Percentiles rank a stretch among this genome's conserved stretches.
phyloP scores from a whole-genome alignment of 768 basidiomycete genomes.

The Astraeus odoratus region DNA sequence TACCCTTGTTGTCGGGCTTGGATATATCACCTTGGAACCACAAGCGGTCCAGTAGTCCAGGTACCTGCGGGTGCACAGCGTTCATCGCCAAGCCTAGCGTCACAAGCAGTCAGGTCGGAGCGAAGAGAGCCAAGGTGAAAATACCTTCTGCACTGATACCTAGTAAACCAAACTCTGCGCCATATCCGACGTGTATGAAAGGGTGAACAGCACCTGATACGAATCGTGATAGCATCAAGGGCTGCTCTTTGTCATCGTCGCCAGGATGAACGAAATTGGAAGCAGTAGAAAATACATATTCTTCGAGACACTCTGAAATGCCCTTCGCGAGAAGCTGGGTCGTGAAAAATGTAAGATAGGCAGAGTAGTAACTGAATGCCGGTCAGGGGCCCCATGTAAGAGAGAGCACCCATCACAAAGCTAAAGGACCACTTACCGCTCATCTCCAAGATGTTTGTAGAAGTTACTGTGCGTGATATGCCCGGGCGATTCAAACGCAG shows the following conservation, averaged over 20 bases:
- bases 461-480: conserved; percentile 48
- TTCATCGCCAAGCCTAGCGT: neutral
- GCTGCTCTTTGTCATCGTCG: conserved; percentile 37
- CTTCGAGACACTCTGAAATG: conserved; percentile 36
- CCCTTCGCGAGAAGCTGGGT: conserved; percentile 32
- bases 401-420: no score
- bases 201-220: conserved; percentile 55
- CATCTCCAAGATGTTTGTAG: conserved; percentile 29
- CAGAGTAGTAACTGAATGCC: conserved; percentile 41
- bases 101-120: neutral
- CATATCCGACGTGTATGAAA: conserved; percentile 57
- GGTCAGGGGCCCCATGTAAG: no score
- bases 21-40: conserved; percentile 19
- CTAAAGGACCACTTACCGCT: no score
- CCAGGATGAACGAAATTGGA: conserved; percentile 19
- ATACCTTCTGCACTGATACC: conserved; percentile 60
- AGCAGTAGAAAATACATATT: conserved; percentile 44
- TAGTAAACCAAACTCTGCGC: conserved; percentile 52
- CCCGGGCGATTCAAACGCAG: conserved; percentile 37
- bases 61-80: conserved; percentile 12
- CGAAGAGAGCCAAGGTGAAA: neutral
- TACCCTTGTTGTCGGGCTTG: conserved; percentile 1
- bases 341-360: conserved; percentile 49
- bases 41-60: conserved; percentile 12
- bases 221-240: conserved; percentile 52